Conservation (phyloP, 192 early-diverging fungal genomes). For the Coemansia sp. region DNA sequence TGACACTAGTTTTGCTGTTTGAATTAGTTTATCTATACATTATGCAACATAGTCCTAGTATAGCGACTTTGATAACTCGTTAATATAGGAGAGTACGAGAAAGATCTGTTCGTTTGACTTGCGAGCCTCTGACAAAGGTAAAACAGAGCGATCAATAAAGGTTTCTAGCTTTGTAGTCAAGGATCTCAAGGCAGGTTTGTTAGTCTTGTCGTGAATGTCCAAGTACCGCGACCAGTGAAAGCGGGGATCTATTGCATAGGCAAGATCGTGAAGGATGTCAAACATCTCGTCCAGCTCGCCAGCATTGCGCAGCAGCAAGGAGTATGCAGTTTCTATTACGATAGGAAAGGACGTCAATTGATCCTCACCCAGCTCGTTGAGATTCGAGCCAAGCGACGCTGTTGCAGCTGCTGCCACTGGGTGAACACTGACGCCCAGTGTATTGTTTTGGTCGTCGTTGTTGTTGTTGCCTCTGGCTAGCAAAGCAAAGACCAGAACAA, state of each 20-base stretch:
- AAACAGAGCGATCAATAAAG: constrained; percentile 14
- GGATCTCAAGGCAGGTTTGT: constrained; percentile 14
- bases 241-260: constrained; percentile 9
- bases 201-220: constrained; percentile 10
- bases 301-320: constrained; percentile 2
- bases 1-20: constrained; percentile 8
- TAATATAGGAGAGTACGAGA: constrained; percentile 3
- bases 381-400: not conserved
- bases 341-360: not conserved
- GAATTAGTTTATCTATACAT: constrained; percentile 9
- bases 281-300: constrained; percentile 19
- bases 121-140: not conserved
- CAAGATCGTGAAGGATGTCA: constrained; percentile 13
- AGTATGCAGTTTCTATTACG: not conserved
- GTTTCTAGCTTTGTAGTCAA: constrained; percentile 13
- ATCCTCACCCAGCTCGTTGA: not conserved
- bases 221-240: constrained; percentile 16
- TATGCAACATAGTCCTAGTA: not conserved
- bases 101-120: constrained; percentile 9
- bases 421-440: not conserved
- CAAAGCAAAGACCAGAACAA: not conserved
- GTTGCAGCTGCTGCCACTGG: not conserved
- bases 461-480: not conserved
- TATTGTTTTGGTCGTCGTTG: not conserved
- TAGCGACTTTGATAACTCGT: constrained; percentile 8